Evolutionary conservation across 306 rosid genomes (phyloP).

Genomic region (Morella rubra): DNA sequence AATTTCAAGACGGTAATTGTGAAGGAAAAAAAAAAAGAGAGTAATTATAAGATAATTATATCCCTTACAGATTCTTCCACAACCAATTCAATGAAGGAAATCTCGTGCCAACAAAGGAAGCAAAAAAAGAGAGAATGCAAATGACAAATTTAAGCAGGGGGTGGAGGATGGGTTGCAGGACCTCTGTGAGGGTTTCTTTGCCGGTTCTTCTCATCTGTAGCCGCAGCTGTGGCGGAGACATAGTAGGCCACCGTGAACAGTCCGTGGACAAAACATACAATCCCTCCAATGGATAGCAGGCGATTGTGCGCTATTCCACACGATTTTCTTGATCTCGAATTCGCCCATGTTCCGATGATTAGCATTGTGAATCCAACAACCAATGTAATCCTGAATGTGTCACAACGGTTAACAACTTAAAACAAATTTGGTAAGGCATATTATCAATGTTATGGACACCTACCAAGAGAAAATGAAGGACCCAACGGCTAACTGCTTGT

Average conservation of each 20-base stretch:
- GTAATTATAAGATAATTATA: too few relatives aligned
- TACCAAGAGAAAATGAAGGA: constrained; percentile 72
- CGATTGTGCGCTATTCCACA: constrained; percentile 62
- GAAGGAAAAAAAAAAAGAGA: too few relatives aligned
- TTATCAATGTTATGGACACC: neutral
- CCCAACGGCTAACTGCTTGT: constrained; percentile 47
- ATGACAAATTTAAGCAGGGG: neutral
- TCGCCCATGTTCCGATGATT: constrained; percentile 52
- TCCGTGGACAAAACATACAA: constrained; percentile 74
- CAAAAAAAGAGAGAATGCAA: neutral
- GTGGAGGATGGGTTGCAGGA: neutral
- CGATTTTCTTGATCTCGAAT: constrained; percentile 60
- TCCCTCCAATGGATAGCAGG: constrained; percentile 67
- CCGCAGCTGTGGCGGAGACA: constrained; percentile 46
- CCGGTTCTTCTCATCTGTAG: constrained; percentile 32
- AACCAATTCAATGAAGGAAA: neutral
- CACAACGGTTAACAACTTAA: neutral
- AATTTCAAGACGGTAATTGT: too few relatives aligned
- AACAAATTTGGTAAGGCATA: too few relatives aligned
- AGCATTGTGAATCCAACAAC: constrained; percentile 54
- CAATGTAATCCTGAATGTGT: constrained; percentile 47
- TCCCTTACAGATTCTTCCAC: neutral
- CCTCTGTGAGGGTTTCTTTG: neutral
- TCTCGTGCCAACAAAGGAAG: neutral
- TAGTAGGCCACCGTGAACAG: constrained; percentile 54